Percentiles rank a stretch among this genome's conserved stretches.
Evolutionary conservation across 192 early-diverging fungal genomes (phyloP).

Genomic region (Rhizoclosmatium globosum): DNA sequence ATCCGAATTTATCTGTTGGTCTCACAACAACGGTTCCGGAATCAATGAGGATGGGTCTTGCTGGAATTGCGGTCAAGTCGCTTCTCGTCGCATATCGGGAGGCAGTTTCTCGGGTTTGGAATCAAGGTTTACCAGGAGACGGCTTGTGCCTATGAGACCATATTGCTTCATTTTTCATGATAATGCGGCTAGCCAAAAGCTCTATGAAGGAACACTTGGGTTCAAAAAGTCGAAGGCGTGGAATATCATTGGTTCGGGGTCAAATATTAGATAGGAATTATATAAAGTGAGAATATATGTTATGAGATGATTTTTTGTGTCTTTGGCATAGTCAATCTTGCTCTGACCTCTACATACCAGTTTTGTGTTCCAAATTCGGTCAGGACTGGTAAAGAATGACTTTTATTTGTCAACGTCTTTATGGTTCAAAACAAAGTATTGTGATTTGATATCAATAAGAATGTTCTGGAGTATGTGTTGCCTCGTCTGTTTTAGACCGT

Average conservation of each 20-base stretch:
- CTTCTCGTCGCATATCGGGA: neutral
- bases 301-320: too few relatives aligned
- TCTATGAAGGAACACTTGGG: neutral
- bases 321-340: too few relatives aligned
- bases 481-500: neutral
- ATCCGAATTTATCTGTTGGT: neutral
- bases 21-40: neutral
- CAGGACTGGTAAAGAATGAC: too few relatives aligned
- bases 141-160: neutral
- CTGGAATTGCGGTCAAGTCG: neutral
- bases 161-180: neutral
- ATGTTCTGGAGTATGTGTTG: neutral
- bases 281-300: too few relatives aligned
- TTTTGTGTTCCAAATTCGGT: too few relatives aligned
- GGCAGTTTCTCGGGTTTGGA: neutral
- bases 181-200: neutral
- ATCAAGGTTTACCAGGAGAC: neutral
- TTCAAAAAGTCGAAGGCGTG: neutral
- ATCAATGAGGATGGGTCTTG: neutral
- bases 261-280: neutral
- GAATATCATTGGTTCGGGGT: neutral
- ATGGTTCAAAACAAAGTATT: neutral
- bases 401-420: too few relatives aligned
- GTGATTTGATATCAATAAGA: neutral
- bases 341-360: too few relatives aligned